Evolutionary conservation across 2,329 filamentous ascomycete genomes (phyloP), one percentile per base, ranked within the genome.

Genomic region (Microdochium paspali): DNA sequence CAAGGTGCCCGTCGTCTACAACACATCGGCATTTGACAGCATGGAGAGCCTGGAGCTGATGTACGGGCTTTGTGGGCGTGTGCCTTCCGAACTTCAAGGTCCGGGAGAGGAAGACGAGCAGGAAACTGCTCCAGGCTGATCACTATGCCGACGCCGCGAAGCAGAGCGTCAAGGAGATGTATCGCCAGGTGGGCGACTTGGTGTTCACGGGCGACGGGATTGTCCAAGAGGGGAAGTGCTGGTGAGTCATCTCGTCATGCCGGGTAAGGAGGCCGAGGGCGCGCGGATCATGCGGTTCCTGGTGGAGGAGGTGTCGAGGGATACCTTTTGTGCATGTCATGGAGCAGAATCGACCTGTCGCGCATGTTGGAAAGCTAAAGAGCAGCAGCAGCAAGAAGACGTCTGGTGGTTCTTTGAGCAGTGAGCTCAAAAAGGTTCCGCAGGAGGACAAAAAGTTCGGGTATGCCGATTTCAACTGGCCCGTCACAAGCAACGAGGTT

Each of bases 21-120:
- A 94, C 59, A 90, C 87, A 0, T 90, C 84, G 0, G 82, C 84
- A 10, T 94, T 87, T 58, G 88, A 94, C 65, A 88, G 83, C 1
- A 67, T 84, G 1, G 82, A 80, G 2, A 89, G 84, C 1, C 69
- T 94, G 1, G 66, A 80, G 50, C 70, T 93, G 9, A 75, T 94
- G 56, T 82, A 93, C 55, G 87, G 87, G 0, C 68, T 94, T n/a
- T 24, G 80, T 93, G 0, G 87, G 93, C 61, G 89, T 94, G 42
- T 94, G 93, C 60, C 70, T 94, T n/a, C 84, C 87, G 0, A 87
- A 94, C 60, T 93, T 93, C 71, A 93, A 94, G 63, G 80, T 90
- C 10, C 93, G 86, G 87, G 77, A 77, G 24, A 63, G 73, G 2
- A 68, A 63, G 21, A 84, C 85, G 1, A 84, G 84, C 20, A 83